A percentile compares a stretch with the other conserved stretches of the same genome.
Evolutionary conservation across 371 early-diverging fungal species (phyloP).

Genomic region (Syncephalastrum monosporum): DNA sequence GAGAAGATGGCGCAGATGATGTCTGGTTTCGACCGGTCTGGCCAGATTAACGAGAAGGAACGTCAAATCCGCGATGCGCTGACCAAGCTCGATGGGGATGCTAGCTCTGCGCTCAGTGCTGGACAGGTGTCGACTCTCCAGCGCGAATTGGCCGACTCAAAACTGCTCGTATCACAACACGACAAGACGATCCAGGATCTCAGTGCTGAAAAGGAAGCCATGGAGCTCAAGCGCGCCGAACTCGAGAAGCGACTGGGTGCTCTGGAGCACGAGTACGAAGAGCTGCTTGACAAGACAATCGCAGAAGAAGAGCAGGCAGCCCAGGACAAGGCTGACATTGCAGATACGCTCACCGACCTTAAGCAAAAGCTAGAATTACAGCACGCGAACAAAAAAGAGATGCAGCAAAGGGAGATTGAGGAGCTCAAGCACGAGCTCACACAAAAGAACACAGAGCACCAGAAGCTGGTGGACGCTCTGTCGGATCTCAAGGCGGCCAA

Average conservation of each 20-base stretch:
- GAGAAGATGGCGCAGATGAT: constrained; percentile 87
- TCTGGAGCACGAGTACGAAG: constrained; percentile 88
- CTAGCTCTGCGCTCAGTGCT: constrained; percentile 11
- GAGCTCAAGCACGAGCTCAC: constrained; percentile 65
- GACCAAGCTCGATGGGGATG: constrained; percentile 55
- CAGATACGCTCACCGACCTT: constrained; percentile 74
- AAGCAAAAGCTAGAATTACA: constrained; percentile 85
- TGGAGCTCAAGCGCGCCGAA: constrained; percentile 69
- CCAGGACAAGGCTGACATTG: constrained; percentile 64
- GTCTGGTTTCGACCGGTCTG: constrained; percentile 79
- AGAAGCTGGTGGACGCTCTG: constrained; percentile 58
- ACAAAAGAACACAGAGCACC: constrained; percentile 73
- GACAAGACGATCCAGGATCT: constrained; percentile 69
- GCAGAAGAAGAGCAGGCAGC: constrained; percentile 80
- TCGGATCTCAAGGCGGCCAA: constrained; percentile 61
- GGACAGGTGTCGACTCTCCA: constrained; percentile 77
- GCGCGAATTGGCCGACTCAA: constrained; percentile 75
- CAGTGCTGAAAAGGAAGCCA: constrained; percentile 56
- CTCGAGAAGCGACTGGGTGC: constrained; percentile 70
- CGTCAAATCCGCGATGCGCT: constrained; percentile 71
- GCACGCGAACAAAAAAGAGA: constrained; percentile 73
- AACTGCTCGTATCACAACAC: constrained; percentile 66
- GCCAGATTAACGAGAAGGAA: constrained; percentile 74
- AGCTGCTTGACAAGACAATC: constrained; percentile 91
- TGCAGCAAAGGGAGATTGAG: constrained; percentile 80